A percentile compares a stretch with the other conserved stretches of the same genome.
phyloP scores from a whole-genome alignment of 1,284 basidiomycete species.

The Marasmius oreades region DNA sequence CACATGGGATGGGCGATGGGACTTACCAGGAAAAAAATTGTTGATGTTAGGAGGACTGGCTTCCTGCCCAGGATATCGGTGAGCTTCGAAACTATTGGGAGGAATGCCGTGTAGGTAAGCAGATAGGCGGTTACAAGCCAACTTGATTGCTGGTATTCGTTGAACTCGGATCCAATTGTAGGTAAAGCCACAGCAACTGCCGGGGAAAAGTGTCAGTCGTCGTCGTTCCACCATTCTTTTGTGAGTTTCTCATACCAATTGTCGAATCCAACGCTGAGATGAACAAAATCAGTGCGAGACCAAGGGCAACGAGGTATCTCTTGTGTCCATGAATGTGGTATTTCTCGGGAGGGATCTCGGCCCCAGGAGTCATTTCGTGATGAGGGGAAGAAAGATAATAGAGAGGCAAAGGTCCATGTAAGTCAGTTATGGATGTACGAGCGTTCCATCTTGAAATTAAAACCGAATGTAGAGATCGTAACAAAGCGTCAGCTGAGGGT shows the following conservation, averaged over 20 bases:
- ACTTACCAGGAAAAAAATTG: not conserved
- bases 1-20: not conserved
- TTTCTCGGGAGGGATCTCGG: not conserved
- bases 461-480: no score
- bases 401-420: no score
- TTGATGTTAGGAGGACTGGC: not conserved
- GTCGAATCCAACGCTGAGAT: not conserved
- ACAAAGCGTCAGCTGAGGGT: no score
- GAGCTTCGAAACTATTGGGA: not conserved
- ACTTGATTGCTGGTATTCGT: not conserved
- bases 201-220: not conserved
- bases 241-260: not conserved
- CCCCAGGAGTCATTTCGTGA: no score
- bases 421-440: no score
- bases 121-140: conserved; percentile 1
- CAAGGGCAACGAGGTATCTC: not conserved
- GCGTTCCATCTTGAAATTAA: no score
- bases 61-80: not conserved
- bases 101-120: not conserved
- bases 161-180: conserved; percentile 1
- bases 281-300: conserved; percentile 2
- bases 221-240: not conserved
- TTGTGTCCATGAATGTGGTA: conserved; percentile 2
- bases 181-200: conserved; percentile 1
- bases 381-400: no score